Base-by-base conservation (phyloP, 2,329 filamentous ascomycete species). In the Cryphonectria parasitica region DNA sequence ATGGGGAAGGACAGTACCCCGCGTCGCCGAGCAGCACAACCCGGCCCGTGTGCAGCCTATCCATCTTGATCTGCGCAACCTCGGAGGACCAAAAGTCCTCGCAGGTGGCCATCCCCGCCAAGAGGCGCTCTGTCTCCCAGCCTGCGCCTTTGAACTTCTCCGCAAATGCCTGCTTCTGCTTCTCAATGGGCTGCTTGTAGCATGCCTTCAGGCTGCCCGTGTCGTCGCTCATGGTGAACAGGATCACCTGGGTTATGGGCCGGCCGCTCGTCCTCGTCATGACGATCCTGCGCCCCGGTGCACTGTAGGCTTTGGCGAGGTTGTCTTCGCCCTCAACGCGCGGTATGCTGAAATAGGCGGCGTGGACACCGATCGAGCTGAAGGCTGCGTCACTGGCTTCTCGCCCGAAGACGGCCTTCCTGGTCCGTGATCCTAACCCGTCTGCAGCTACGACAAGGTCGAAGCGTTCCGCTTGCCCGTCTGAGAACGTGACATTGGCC, bases 361-460 rank as follows among this genome's bases (percentile, higher is more conserved):
- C 67, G 62, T 78, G 77, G 17, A 77, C 13, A 1, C 75, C 76
- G 0, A 80, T 73, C 0, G 76, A 73, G 6, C 74, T 39, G 0
- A 76, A 73, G 0, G 76, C 72, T 3, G 74, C 45, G 19, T 80
- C 77, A 0, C 74, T 68, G 11, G 69, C 67, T 19, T 74, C 75
- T 0, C 75, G 49, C 6, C 75, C 77, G 0, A 85, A 74, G 72
- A 85, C 82, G 64, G 80, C 79, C 61, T 77, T 81, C 25, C 86
- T 81, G 2, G 83, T 83, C 41, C 80, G 82, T 0, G 87, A 89
- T 6, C 82, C 79, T 60, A 85, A 82, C 0, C 88, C 88, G 70
- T 90, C 88, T 3, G 87, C 86, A 7, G 84, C 87, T 58, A 89
- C 82, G 0, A 89, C 73, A 0, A 89, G 75, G 73, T 89, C 87